phyloP scores from a whole-genome alignment of 305 asterid species.

The Fraxinus angustifolia region DNA sequence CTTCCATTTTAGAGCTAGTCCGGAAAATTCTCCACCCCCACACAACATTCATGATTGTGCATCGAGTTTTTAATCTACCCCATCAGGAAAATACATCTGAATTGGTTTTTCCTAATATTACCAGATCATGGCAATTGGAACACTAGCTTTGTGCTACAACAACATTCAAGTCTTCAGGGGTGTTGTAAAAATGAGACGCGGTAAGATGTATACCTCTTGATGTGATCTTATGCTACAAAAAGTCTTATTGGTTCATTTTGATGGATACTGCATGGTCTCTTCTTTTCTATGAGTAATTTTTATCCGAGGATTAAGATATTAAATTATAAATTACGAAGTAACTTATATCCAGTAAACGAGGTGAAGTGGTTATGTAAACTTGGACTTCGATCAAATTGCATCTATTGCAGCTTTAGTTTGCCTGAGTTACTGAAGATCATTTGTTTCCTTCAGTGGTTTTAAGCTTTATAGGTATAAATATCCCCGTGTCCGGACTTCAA shows the following conservation, averaged over 20 bases:
- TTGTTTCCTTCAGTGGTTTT: not conserved
- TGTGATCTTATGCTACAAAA: slow-evolving; percentile 12
- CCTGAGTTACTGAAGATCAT: not conserved
- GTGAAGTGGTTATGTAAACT: too few species aligned
- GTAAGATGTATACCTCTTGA: slow-evolving; percentile 43
- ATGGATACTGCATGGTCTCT: too few species aligned
- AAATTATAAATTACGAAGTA: too few species aligned
- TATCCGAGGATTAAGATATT: too few species aligned
- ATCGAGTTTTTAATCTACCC: not conserved
- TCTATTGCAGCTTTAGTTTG: not conserved
- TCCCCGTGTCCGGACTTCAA: not conserved
- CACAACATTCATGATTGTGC: not conserved
- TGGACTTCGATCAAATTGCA: too few species aligned
- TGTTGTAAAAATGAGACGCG: slow-evolving; percentile 96
- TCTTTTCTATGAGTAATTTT: too few species aligned
- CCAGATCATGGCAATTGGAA: slow-evolving; percentile 98
- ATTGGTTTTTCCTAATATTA: not conserved
- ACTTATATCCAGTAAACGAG: too few species aligned
- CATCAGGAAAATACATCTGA: too few species aligned
- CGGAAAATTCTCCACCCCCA: not conserved
- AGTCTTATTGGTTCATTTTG: too few species aligned
- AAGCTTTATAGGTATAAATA: not conserved
- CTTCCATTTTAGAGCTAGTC: too few species aligned
- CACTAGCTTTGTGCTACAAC: slow-evolving; percentile 64
- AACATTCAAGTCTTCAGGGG: slow-evolving; percentile 41